Base-by-base conservation (phyloP, 176 grass and related monocot genomes). In the Paspalum notatum region DNA sequence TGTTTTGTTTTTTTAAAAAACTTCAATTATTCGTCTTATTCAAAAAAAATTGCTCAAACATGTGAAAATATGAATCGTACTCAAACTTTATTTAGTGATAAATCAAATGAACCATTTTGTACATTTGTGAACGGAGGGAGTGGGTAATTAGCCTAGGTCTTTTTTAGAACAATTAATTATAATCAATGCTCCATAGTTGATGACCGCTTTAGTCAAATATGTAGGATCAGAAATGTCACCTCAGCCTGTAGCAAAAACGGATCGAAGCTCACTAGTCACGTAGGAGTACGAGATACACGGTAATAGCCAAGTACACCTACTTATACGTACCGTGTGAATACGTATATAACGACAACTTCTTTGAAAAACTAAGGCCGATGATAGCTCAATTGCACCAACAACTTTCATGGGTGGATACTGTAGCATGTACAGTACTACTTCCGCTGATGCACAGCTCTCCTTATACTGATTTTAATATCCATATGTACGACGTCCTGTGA, bases 271-370 rank as follows among this genome's bases (percentile, higher is more conserved):
- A 61, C 6, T 39, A 41, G 37, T 20, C 13, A 14, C 37, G 27
- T 25, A 12, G 45, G 55, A 22, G 4, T 5, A 58, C 7, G n/a
- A 21, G 20, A 56, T 18, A 66, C n/a, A 38, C 37, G 64, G 64
- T 43, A 38, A 41, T 66, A 43, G 18, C 20, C 45, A 44, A n/a
- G 40, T 45, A 45, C 40, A 11, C 20, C n/a, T 45, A 68, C 65
- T 6, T 21, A 68, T 25, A 68, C n/a, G 43, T 48, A 58, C n/a
- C 22, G 43, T 26, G 43, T 26, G 68, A 71, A 24, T 32, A 50
- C 68, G 24, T 50, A 48, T 71, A 47, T 32, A 71, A 71, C 45
- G 46, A 50, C 68, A 71, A 71, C 4, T 71, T 32, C 5, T 50
- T 68, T 45, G 66, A 14, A 68, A 69, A 69, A 48, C 5, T 13